phyloP scores from a whole-genome alignment of 495 filamentous ascomycete species.

The Penicillium daleae region DNA sequence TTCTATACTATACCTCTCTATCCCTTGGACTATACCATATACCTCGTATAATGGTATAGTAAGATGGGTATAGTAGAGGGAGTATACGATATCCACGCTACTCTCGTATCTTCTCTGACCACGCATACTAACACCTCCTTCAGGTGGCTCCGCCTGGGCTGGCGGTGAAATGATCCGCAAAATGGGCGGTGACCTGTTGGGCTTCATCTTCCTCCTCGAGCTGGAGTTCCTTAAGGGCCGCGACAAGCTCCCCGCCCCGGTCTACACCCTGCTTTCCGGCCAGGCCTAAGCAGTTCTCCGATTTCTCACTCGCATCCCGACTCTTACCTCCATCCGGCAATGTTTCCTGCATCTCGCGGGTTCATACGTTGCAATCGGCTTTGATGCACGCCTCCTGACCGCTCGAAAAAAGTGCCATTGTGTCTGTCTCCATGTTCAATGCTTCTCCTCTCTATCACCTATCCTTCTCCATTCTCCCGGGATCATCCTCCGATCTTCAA shows the following conservation, averaged over 20 bases:
- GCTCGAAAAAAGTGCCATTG: conserved; percentile 22
- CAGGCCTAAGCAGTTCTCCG: conserved; percentile 43
- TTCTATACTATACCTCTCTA: background rate
- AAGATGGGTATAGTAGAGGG: background rate
- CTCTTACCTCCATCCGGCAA: background rate
- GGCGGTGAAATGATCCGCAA: conserved; percentile 84
- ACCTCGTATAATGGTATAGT: background rate
- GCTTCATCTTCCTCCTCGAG: conserved; percentile 95
- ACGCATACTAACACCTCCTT: conserved; percentile 2
- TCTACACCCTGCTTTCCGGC: conserved; percentile 78
- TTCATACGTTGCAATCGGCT: background rate
- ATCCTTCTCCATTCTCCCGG: conserved; percentile 4
- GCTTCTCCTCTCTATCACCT: background rate
- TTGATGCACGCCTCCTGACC: background rate
- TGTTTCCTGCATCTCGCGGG: background rate
- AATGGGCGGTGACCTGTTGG: conserved; percentile 80
- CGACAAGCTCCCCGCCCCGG: conserved; percentile 83
- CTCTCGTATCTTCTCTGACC: background rate
- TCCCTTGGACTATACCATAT: background rate
- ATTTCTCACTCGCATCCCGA: background rate
- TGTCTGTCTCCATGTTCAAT: conserved; percentile 8
- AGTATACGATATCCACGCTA: background rate
- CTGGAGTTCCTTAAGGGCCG: conserved; percentile 92
- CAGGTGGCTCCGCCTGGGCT: conserved; percentile 89
- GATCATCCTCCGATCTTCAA: conserved; percentile 8